A percentile compares a stretch with the other conserved stretches of the same genome.
phyloP scores from a whole-genome alignment of 2,329 filamentous ascomycete genomes.

The Teratosphaeria nubilosa region DNA sequence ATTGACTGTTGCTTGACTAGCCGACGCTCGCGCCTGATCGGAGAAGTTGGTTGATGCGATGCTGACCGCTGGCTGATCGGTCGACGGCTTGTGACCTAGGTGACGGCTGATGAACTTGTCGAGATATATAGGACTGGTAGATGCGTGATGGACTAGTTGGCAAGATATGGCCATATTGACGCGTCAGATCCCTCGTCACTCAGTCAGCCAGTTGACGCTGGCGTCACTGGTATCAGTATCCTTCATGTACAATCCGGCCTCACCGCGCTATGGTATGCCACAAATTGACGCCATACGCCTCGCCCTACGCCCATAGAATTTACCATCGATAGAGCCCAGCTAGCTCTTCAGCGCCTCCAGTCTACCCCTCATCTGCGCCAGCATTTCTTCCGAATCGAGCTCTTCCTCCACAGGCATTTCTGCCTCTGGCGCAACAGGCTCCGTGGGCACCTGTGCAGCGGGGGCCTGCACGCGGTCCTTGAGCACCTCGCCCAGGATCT shows the following conservation, averaged over 20 bases:
- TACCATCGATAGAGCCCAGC: background rate
- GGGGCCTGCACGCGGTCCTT: constrained; percentile 64
- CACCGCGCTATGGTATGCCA: background rate
- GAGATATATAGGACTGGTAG: background rate
- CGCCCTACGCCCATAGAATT: background rate
- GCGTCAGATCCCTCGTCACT: background rate
- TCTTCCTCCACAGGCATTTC: constrained; percentile 51
- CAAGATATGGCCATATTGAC: background rate
- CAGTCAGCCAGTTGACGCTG: background rate
- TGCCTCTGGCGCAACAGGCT: constrained; percentile 30
- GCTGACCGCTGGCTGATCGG: background rate
- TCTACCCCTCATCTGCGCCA: constrained; percentile 87
- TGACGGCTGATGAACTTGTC: background rate
- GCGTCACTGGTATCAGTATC: background rate
- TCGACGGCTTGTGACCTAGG: background rate
- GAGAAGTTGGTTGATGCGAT: background rate
- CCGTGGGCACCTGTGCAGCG: constrained; percentile 41
- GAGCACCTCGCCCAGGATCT: constrained; percentile 51
- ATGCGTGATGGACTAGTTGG: background rate
- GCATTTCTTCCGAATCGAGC: constrained; percentile 77
- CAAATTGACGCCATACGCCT: background rate
- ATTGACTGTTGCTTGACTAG: background rate
- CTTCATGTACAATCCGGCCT: background rate
- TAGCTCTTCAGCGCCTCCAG: constrained; percentile 85
- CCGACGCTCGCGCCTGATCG: background rate